Evolutionary conservation across 306 rosid genomes (phyloP).

Genomic region (Fragaria iinumae): DNA sequence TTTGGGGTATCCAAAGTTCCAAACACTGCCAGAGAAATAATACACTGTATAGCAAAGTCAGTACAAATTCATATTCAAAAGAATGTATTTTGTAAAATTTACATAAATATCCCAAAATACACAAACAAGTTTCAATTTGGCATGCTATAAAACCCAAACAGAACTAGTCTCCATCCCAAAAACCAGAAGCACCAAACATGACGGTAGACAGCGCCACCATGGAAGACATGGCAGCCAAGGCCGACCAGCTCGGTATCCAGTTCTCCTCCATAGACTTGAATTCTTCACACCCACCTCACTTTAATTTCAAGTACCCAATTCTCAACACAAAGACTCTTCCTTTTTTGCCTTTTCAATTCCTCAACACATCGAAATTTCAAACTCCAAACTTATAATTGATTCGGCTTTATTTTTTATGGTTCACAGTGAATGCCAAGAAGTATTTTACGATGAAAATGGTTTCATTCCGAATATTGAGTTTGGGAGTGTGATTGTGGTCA

Average conservation of each 20-base stretch:
- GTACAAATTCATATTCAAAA: too few relatives aligned
- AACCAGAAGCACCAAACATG: too few relatives aligned
- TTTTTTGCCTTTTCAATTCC: not conserved
- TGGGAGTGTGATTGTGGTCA: conserved; percentile 16
- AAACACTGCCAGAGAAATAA: too few relatives aligned
- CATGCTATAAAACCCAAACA: too few relatives aligned
- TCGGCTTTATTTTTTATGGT: too few relatives aligned
- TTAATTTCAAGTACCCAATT: conserved; percentile 1
- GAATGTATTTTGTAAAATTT: too few relatives aligned
- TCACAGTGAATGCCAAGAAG: conserved; percentile 9
- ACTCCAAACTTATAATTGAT: not conserved
- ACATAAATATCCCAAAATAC: too few relatives aligned
- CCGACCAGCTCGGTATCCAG: conserved; percentile 19
- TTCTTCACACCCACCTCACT: conserved; percentile 6
- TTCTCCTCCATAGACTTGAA: conserved; percentile 23
- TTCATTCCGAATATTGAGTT: conserved; percentile 14
- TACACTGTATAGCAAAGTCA: too few relatives aligned
- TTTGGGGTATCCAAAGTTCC: too few relatives aligned
- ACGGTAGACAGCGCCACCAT: conserved; percentile 7
- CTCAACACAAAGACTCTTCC: not conserved
- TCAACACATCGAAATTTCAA: not conserved
- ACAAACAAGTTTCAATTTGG: too few relatives aligned
- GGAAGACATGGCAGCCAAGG: conserved; percentile 13
- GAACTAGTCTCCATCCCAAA: too few relatives aligned
- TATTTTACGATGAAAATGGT: conserved; percentile 26